Evolutionary conservation across 129 eudicot species (phyloP), one percentile per base, ranked within the genome.

Genomic region (Flaveria bidentis): DNA sequence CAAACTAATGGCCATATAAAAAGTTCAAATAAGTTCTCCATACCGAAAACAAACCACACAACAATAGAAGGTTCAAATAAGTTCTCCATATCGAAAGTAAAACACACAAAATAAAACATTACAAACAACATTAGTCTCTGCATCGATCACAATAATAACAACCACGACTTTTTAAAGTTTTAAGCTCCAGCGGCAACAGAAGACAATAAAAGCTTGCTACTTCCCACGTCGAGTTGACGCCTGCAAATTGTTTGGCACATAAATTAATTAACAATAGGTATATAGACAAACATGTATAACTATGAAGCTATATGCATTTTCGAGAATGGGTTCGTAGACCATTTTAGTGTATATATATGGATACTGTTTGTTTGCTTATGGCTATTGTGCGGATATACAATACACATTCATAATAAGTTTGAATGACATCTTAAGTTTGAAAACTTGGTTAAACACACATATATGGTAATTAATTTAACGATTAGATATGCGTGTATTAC

Each of bases 131-230:
- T 42, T 7, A 42, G 50, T 71, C 42, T 51, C 33, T 41, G 6
- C 22, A 67, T 22, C 16, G 20, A 58, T 74, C 22, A 57, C 52
- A 17, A 30, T 33, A 45, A 44, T 9, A 45, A 28, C 18, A 63
- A 63, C 25, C 16, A 2, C 13, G 6, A 26, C 10, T 28, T 23
- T 46, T 26, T 10, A 62, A 58, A 75, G 72, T 75, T 63, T 18
- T 10, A 25, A 75, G 17, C 72, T 75, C 46, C 67, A 15, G 52
- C 55, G 33, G 66, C 74, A 51, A 51, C 51, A 20, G 25, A 66
- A 22, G 52, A 65, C 41, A 18, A 44, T 13, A 18, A 0, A 44
- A 41, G 75, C 46, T 14, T 33, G 46, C 57, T 71, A 60, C 56
- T 41, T 73, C 23, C 52, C n/a, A 73, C 44, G 55, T 6, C 42